Base-by-base conservation (phyloP, 805 yeast species). In the Candida chauliodis region DNA sequence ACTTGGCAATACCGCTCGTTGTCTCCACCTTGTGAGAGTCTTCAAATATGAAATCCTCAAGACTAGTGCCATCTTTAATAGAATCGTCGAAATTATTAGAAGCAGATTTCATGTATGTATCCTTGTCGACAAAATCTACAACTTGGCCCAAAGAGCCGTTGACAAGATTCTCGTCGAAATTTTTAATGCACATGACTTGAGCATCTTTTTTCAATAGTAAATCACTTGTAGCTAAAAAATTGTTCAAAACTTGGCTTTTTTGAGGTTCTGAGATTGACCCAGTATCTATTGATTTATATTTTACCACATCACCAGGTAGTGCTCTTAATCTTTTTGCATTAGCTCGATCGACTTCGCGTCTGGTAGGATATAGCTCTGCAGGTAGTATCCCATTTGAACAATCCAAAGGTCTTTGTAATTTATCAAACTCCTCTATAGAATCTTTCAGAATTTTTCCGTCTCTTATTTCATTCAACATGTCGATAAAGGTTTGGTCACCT, bases 141-240 rank as follows among this genome's bases (percentile, higher is more conserved):
- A 85, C 83, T 47, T 69, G 79, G 0, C 95, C 95, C 22, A 84
- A 60, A 0, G 89, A 78, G 0, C 95, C 95, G 59, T 85, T 85
- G 8, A 84, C 93, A 34, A 85, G 63, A 0, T 78, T 71, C 20
- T 76, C 81, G 52, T 83, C 91, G 40, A 80, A 70, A 52, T 85
- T 85, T 53, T 84, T 84, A 33, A 84, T 71, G 70, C 84, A 77
- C 91, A 85, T 84, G 1, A 85, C 95, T 58, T 84, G 93, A 0
- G 91, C 87, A 31, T 83, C 83, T 39, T 72, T 72, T 51, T 84
- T 85, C 49, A 85, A 60, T 5, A 64, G 64, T 10, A 85, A 53
- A 25, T 59, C 61, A 25, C 68, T 63, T 2, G 87, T 85, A 1
- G 89, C 84, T 50, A 84, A 57, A 45, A 83, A 79, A 47, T 78